A percentile compares a stretch with the other conserved stretches of the same genome.
Evolutionary conservation across 352 stramenopile species (phyloP).

Genomic region (Phytophthora colocasiae): DNA sequence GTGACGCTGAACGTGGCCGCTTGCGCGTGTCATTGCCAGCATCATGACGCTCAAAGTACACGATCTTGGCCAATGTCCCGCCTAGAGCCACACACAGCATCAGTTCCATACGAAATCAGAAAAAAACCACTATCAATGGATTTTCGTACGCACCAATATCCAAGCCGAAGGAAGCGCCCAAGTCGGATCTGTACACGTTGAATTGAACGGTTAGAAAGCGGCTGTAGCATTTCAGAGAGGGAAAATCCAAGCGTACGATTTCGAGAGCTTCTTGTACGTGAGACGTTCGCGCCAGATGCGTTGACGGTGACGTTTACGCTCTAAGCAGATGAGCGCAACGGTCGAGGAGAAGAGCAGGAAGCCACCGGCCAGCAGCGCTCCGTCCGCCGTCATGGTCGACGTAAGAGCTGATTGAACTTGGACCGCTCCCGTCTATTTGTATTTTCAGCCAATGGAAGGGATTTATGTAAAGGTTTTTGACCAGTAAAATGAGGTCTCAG

Average conservation of each 20-base stretch:
- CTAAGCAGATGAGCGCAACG: constrained; percentile 66
- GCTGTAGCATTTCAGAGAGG: neutral
- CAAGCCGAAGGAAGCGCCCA: constrained; percentile 85
- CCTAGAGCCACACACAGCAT: constrained; percentile 47
- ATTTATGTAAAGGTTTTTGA: neutral
- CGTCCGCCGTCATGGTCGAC: neutral
- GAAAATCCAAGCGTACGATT: constrained; percentile 48
- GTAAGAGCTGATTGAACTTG: constrained; percentile 14
- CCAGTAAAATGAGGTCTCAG: neutral
- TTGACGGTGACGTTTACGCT: constrained; percentile 73
- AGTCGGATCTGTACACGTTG: constrained; percentile 63
- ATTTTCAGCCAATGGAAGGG: constrained; percentile 10
- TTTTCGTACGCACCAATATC: constrained; percentile 67
- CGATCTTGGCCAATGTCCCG: constrained; percentile 95
- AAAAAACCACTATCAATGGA: neutral
- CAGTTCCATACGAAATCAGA: constrained; percentile 5
- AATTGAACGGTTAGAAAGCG: neutral
- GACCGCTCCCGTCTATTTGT: neutral
- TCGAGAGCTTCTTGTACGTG: constrained; percentile 89
- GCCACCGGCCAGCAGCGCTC: constrained; percentile 54
- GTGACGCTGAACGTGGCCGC: constrained; percentile 73
- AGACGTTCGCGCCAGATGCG: constrained; percentile 75
- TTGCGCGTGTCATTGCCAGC: constrained; percentile 53
- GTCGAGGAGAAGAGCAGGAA: constrained; percentile 83
- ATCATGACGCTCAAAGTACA: constrained; percentile 93